phyloP scores from a whole-genome alignment of 106 monocot species.

The Dioscorea dumetorum region DNA sequence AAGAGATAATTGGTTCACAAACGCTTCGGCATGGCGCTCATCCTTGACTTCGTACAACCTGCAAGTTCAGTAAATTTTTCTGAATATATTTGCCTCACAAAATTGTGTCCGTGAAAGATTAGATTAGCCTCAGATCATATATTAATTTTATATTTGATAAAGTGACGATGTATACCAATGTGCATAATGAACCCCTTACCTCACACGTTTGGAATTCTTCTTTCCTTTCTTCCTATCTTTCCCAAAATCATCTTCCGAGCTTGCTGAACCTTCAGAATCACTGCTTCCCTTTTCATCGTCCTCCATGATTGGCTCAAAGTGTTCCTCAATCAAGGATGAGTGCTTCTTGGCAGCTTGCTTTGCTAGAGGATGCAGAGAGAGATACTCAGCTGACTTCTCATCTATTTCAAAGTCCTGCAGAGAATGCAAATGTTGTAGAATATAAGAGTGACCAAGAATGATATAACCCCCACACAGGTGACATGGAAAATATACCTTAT shows the following conservation, averaged over 20 bases:
- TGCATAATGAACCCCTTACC: slow-evolving; percentile 25
- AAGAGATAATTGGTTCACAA: slow-evolving; percentile 47
- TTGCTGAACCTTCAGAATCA: slow-evolving; percentile 31
- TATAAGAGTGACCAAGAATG: too few relatives aligned
- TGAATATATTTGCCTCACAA: background rate
- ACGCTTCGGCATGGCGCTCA: slow-evolving; percentile 90
- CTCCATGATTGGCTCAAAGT: slow-evolving; percentile 59
- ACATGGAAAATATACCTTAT: slow-evolving; percentile 42
- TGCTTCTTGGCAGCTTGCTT: slow-evolving; percentile 22
- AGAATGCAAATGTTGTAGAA: background rate
- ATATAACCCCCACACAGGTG: too few relatives aligned
- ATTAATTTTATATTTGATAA: background rate
- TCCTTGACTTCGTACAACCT: slow-evolving; percentile 98
- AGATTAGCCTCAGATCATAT: background rate
- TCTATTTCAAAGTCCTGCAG: slow-evolving; percentile 80
- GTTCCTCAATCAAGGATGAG: slow-evolving; percentile 52
- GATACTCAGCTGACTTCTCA: slow-evolving; percentile 68
- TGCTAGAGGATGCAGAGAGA: slow-evolving; percentile 60
- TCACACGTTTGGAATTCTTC: slow-evolving; percentile 43
- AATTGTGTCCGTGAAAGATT: background rate
- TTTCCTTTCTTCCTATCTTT: background rate
- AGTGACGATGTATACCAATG: background rate
- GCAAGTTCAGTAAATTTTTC: slow-evolving; percentile 3
- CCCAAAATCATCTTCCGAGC: slow-evolving; percentile 33
- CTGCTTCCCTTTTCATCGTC: slow-evolving; percentile 31